Base-by-base conservation (phyloP, 306 rosid species). In the Lathyrus aphaca region DNA sequence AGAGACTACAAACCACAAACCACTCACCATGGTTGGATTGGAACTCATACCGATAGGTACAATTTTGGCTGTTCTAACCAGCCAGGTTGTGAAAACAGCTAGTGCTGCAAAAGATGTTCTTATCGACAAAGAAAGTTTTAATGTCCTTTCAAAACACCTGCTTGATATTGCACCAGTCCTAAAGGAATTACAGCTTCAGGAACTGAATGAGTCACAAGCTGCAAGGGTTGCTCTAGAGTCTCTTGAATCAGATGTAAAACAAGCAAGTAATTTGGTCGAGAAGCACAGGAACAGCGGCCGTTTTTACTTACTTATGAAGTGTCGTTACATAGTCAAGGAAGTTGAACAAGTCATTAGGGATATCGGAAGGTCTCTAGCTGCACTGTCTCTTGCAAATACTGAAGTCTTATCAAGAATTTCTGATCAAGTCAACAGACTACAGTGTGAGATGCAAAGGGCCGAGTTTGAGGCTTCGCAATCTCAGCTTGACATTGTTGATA, bases 361-460 rank as follows among this genome's bases (percentile, higher is more conserved):
- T 44, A 81, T 91, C 51, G 96, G 95, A 42, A 84, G 67, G 62
- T 91, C 97, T 67, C 72, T 91, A 49, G 77, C 80, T 68, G 78
- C 85, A 44, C 32, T 86, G 35, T 80, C 95, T 2, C 78, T 91
- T 10, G 90, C 95, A 46, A 91, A 88, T 37, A 63, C 81, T 2
- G 89, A 86, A 68, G 95, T 86, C 25, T 82, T 91, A 25, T 66
- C 87, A 2, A 79, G 92, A 76, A 91, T 88, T 49, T 86, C 90
- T 40, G 97, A 91, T 80, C 87, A 91, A 77, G 88, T 91, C 5
- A 74, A 78, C 35, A 77, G 87, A 65, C 55, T 88, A 1, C 91
- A 88, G 45, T 81, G 79, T 55, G 92, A 91, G 80, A 91, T 91
- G 97, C 97, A 91, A 70, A 84, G 89, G 70, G 97, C 83, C 60